phyloP scores from a whole-genome alignment of 768 basidiomycete genomes.

The Mycena kentingensis region DNA sequence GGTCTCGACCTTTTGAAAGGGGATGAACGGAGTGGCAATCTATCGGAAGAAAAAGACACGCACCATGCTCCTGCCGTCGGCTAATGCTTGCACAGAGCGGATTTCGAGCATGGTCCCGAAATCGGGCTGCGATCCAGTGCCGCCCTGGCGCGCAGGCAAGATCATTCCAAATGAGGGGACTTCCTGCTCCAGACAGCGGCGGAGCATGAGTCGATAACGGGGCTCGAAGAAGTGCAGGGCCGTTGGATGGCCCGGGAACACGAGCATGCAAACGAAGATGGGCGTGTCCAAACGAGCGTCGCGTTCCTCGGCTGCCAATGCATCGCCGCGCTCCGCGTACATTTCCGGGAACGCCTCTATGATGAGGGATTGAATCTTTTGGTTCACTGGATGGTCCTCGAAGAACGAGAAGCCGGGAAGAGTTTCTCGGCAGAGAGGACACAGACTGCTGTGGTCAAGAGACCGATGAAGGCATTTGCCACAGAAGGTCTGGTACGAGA shows the following conservation, averaged over 20 bases:
- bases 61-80: constrained; percentile 88
- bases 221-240: constrained; percentile 94
- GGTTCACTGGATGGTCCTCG: constrained; percentile 78
- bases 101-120: constrained; percentile 97
- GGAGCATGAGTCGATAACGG: constrained; percentile 93
- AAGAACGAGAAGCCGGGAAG: constrained; percentile 79
- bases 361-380: constrained; percentile 68
- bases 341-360: constrained; percentile 64
- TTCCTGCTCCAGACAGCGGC: constrained; percentile 82
- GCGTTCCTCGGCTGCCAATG: constrained; percentile 75
- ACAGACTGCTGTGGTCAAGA: constrained; percentile 79
- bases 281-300: constrained; percentile 83
- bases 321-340: constrained; percentile 62
- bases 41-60: neutral
- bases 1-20: constrained; percentile 49
- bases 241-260: constrained; percentile 90
- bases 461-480: constrained; percentile 85
- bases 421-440: constrained; percentile 83
- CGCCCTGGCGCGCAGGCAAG: constrained; percentile 59
- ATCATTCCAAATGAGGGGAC: constrained; percentile 92
- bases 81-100: constrained; percentile 78
- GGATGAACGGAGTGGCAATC: neutral
- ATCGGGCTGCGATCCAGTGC: constrained; percentile 46
- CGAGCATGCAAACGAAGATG: constrained; percentile 86
- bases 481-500: constrained; percentile 76